Base-by-base conservation (phyloP, 1,284 basidiomycete species). In the Earliella scabrosa region DNA sequence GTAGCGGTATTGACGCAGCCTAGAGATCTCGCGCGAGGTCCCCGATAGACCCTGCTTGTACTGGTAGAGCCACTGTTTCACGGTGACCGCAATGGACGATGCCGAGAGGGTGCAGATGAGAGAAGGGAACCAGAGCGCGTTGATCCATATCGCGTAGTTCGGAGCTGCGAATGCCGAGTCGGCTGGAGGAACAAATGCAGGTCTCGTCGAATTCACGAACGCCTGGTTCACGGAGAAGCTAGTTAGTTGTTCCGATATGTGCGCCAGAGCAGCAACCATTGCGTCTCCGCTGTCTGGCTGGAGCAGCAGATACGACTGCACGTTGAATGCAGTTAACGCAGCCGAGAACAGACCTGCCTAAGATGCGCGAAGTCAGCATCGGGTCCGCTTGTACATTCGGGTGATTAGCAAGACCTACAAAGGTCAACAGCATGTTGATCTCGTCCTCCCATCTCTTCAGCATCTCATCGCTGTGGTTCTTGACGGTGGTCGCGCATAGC, bases 1-100 rank as follows among this genome's bases (percentile, higher is more conserved):
- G 43, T 38, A 50, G 24, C 61, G 54, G 31, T 56, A 50, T 31
- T 63, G 58, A 10, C 56, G 50, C 16, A 62, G 16, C 3, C 54
- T 50, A 9, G 50, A 41, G 38, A 44, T 45, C 27, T 58, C 56
- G 32, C 44, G 46, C 13, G 50, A 49, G 29, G 36, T 49, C 20
- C 54, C 45, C 1, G 56, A 48, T 2, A 44, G 46, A 16, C 56
- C 47, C 16, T 54, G 50, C 18, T 29, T 47, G 36, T 56, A 62
- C 40, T 56, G 40, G 35, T 50, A 32, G 23, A 62, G 48, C 63
- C 65, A 66, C 44, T 64, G 59, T 23, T 59, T 61, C 31, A 55
- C 61, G 20, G 59, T 26, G 29, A 63, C 58, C 13, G 46, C 54
- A 18, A 61, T 57, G 4, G 55, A 53, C 6, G 60, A 40, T 4